Percentiles rank a stretch among this genome's conserved stretches.
phyloP scores from a whole-genome alignment of 768 basidiomycete species.

The Harrya chromipes region DNA sequence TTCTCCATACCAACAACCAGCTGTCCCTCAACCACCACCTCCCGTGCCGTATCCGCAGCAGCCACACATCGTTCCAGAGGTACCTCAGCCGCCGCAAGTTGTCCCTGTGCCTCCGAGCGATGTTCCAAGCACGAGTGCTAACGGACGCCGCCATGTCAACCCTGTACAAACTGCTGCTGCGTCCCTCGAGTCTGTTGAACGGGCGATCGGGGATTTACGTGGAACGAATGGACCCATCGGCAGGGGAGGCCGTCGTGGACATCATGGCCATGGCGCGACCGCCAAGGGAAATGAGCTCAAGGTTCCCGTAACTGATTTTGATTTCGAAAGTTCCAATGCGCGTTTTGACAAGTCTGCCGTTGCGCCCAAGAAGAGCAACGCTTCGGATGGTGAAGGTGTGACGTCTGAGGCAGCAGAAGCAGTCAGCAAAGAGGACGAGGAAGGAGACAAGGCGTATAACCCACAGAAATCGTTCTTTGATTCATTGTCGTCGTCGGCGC shows the following conservation, averaged over 20 bases:
- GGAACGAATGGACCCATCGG: constrained; percentile 35
- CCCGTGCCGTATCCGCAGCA: constrained; percentile 29
- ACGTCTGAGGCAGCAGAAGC: constrained; percentile 30
- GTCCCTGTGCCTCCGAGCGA: constrained; percentile 22
- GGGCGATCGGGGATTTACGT: constrained; percentile 51
- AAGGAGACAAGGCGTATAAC: constrained; percentile 60
- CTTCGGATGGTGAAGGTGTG: constrained; percentile 29
- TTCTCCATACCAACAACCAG: constrained; percentile 31
- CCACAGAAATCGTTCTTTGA: constrained; percentile 83
- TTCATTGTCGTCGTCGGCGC: constrained; percentile 52
- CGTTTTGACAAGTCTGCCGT: constrained; percentile 75
- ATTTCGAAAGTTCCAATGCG: constrained; percentile 75
- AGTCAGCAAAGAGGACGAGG: constrained; percentile 33
- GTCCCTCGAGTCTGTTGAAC: constrained; percentile 69
- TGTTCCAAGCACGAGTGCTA: constrained; percentile 22
- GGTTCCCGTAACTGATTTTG: constrained; percentile 77
- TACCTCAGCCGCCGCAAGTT: constrained; percentile 18
- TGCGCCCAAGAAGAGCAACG: constrained; percentile 33
- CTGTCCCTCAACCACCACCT: constrained; percentile 30
- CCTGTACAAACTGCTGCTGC: constrained; percentile 70
- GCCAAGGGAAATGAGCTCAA: constrained; percentile 38
- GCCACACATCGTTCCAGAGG: constrained; percentile 26
- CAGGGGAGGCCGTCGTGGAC: constrained; percentile 38
- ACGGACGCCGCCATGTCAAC: constrained; percentile 37
- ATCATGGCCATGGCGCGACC: constrained; percentile 25